These are phyloP conservation scores for Microbotryum scabiosae DNA, from an alignment of 1,284 basidiomycete species.

Conservation along the genomic window DNA sequence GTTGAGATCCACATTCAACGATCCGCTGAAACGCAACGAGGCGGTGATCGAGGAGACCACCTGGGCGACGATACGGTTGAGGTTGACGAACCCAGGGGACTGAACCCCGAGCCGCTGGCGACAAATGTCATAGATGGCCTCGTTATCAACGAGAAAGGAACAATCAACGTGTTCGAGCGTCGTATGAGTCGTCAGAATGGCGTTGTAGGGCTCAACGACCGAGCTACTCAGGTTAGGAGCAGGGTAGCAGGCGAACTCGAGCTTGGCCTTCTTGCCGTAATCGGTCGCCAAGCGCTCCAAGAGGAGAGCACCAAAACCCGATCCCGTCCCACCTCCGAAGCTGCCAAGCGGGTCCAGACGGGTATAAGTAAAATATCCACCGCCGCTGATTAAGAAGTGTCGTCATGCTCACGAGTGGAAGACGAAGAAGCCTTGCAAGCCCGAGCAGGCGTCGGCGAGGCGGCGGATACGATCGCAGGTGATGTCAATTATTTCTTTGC, in stretches of 20 bases:
- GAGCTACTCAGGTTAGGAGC: slow-evolving; percentile 51
- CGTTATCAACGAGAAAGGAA: slow-evolving; percentile 97
- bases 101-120: slow-evolving; percentile 83
- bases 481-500: slow-evolving; percentile 50
- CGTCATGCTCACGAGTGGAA: slow-evolving; percentile 68
- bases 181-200: slow-evolving; percentile 95
- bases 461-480: slow-evolving; percentile 95
- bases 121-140: slow-evolving; percentile 93
- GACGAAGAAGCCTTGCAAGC: slow-evolving; percentile 99
- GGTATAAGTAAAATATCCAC: background rate
- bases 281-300: slow-evolving; percentile 92
- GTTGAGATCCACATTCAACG: slow-evolving; percentile 93
- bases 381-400: background rate
- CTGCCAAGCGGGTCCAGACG: background rate
- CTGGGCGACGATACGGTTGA: slow-evolving; percentile 94
- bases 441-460: slow-evolving; percentile 82
- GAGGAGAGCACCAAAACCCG: slow-evolving; percentile 95
- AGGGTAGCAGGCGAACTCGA: slow-evolving; percentile 98
- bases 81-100: slow-evolving; percentile 84
- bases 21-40: slow-evolving; percentile 94
- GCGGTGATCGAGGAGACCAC: slow-evolving; percentile 97
- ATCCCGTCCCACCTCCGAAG: slow-evolving; percentile 90
- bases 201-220: slow-evolving; percentile 99
- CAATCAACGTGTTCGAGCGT: slow-evolving; percentile 99
- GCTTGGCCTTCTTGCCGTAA: slow-evolving; percentile 99